Percentiles rank a stretch among this genome's conserved stretches.
These are phyloP conservation scores for Boletus speciosus DNA, from an alignment of 768 basidiomycete genomes.

Conservation along the genomic window DNA sequence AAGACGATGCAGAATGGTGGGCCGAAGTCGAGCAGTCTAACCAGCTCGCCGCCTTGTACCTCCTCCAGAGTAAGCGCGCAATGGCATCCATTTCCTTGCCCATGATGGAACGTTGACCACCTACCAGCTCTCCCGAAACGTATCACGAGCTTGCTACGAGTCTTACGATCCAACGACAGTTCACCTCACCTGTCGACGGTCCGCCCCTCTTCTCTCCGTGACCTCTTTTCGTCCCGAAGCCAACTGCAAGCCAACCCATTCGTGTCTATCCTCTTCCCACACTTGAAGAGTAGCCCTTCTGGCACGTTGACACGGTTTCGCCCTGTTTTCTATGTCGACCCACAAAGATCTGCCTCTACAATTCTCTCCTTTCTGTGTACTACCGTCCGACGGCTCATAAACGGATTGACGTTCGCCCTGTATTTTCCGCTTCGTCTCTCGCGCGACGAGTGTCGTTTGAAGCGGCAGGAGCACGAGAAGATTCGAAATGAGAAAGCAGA, in stretches of 20 bases:
- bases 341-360: conserved; percentile 7
- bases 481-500: conserved; percentile 69
- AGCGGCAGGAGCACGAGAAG: conserved; percentile 54
- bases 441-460: conserved; percentile 63
- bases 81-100: background rate
- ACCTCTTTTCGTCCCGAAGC: conserved; percentile 44
- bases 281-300: conserved; percentile 40
- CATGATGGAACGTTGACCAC: conserved; percentile 2
- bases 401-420: conserved; percentile 12
- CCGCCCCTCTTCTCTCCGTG: conserved; percentile 45
- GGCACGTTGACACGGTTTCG: conserved; percentile 18
- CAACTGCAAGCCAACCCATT: conserved; percentile 49
- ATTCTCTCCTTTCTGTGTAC: conserved; percentile 7
- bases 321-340: conserved; percentile 5
- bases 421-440: conserved; percentile 58
- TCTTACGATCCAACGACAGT: conserved; percentile 42
- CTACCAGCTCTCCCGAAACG: conserved; percentile 28
- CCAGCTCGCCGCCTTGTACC: conserved; percentile 54
- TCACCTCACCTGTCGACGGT: conserved; percentile 46
- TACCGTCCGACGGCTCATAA: conserved; percentile 9
- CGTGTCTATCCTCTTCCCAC: conserved; percentile 62
- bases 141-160: conserved; percentile 33
- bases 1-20: conserved; percentile 87
- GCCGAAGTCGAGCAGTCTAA: conserved; percentile 60
- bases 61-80: conserved; percentile 69